Conservation (phyloP, 306 rosid species). For the Pyrus bretschneideri region DNA sequence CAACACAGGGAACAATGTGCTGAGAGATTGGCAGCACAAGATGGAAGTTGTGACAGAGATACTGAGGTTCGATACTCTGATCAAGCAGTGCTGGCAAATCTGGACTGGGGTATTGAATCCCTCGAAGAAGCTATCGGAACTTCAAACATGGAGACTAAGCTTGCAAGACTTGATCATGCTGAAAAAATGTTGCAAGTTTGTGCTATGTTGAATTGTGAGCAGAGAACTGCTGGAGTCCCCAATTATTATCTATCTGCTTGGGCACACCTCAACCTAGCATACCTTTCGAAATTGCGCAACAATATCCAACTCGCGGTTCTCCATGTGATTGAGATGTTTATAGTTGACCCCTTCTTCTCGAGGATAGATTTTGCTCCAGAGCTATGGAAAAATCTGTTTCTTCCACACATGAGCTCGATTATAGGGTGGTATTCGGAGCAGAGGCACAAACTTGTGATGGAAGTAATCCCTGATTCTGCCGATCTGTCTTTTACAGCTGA, state of each 20-base stretch:
- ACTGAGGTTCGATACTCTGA: constrained; percentile 70
- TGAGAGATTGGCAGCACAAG: constrained; percentile 92
- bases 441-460: constrained; percentile 78
- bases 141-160: constrained; percentile 76
- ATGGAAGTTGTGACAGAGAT: constrained; percentile 53
- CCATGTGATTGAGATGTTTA: constrained; percentile 80
- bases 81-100: constrained; percentile 85
- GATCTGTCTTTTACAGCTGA: constrained; percentile 80
- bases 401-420: constrained; percentile 79
- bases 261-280: constrained; percentile 79
- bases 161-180: constrained; percentile 72
- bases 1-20: constrained; percentile 83
- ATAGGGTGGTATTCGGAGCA: constrained; percentile 91
- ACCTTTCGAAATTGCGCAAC: constrained; percentile 69
- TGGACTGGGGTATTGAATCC: constrained; percentile 96
- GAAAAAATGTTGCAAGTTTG: constrained; percentile 90
- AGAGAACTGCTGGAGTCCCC: constrained; percentile 90
- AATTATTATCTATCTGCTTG: constrained; percentile 87
- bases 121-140: constrained; percentile 89
- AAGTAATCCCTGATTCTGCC: constrained; percentile 63
- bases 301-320: constrained; percentile 43
- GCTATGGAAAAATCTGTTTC: constrained; percentile 77
- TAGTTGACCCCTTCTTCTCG: constrained; percentile 74
- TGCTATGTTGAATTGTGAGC: constrained; percentile 70
- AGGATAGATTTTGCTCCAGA: constrained; percentile 85